A percentile compares a stretch with the other conserved stretches of the same genome.
Conservation (phyloP, 257 asterid species). For the Solanum raphanifolium region DNA sequence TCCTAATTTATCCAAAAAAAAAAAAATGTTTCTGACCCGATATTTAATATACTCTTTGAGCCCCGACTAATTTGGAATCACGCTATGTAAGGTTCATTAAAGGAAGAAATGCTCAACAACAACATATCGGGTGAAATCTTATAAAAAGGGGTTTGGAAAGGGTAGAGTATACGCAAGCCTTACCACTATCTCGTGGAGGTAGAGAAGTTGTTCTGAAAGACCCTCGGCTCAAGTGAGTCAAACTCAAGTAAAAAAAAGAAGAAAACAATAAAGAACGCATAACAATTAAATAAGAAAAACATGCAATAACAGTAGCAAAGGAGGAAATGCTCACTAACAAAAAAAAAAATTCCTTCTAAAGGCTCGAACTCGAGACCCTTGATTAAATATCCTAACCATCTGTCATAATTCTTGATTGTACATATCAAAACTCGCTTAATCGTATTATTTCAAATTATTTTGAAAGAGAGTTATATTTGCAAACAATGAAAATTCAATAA, state of each 20-base stretch:
- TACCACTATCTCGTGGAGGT: no score
- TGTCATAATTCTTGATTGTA: neutral
- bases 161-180: accelerated
- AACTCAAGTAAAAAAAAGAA: no score
- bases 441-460: neutral
- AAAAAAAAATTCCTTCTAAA: neutral
- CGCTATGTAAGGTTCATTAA: neutral
- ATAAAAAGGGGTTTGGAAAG: accelerated
- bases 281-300: no score
- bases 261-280: no score
- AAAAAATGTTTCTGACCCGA: neutral
- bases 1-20: no score
- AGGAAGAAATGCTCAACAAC: neutral
- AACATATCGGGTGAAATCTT: no score
- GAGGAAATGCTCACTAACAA: neutral
- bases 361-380: neutral
- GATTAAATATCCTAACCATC: neutral
- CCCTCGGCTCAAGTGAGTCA: no score
- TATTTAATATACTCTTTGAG: neutral
- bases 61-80: neutral
- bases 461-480: neutral
- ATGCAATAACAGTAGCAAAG: neutral
- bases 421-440: neutral
- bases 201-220: no score
- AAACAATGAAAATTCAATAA: no score